phyloP scores from a whole-genome alignment of 2,329 filamentous ascomycete species.

The Pyricularia grisea region DNA sequence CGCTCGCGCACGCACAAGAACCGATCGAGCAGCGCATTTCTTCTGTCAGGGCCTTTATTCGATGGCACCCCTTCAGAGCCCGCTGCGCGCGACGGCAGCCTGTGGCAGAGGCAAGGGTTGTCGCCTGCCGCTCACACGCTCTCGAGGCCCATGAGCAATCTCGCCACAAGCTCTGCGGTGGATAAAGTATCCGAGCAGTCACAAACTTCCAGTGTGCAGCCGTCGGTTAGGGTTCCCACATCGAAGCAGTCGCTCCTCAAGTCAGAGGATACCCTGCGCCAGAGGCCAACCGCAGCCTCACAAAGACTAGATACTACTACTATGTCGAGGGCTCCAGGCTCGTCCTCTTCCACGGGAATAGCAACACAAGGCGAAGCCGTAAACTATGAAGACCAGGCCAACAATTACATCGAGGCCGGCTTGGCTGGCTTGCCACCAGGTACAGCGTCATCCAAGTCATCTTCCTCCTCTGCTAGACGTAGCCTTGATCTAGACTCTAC shows the following conservation, averaged over 20 bases:
- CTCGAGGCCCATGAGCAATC: neutral
- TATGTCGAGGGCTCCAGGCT: neutral
- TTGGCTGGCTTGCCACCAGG: neutral
- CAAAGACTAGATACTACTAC: neutral
- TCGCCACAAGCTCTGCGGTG: neutral
- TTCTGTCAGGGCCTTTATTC: slow-evolving; percentile 34
- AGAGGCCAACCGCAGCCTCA: neutral
- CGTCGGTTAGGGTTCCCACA: neutral
- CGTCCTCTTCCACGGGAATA: neutral
- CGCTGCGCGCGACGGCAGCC: neutral
- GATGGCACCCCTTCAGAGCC: slow-evolving; percentile 11
- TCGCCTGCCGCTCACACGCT: neutral
- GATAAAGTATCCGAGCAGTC: neutral
- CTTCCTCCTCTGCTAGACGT: neutral
- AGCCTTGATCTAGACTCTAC: slow-evolving; percentile 63
- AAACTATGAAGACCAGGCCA: neutral
- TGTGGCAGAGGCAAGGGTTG: neutral
- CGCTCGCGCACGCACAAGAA: slow-evolving; percentile 27
- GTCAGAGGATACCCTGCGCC: neutral
- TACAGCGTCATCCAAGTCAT: neutral
- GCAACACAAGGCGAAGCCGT: neutral
- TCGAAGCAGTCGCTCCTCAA: neutral
- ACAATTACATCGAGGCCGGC: neutral
- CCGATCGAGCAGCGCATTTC: slow-evolving; percentile 39
- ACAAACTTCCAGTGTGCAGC: neutral